Base-by-base conservation (phyloP, 2,329 filamentous ascomycete species). In the Ascochyta fabae region DNA sequence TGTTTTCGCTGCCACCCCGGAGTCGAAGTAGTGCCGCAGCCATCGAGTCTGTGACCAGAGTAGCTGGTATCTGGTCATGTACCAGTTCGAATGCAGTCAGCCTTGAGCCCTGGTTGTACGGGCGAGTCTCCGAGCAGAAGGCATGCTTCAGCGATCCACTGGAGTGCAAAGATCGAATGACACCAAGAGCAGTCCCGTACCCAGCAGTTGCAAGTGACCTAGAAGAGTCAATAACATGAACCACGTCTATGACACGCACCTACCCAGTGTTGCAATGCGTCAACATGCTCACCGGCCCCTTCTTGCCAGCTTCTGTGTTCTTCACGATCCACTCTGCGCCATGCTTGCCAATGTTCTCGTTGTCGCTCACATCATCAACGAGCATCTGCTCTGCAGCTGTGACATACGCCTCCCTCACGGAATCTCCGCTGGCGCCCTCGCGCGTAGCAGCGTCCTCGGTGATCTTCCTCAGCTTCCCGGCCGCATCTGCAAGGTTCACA, bases 251-350 rank as follows among this genome's bases (percentile, higher is more conserved):
- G 16, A 27, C 24, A 27, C 42, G 36, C 22, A 52, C 66, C 59
- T 81, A 89, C 87, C 95, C 95, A 22, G 95, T 99, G 76, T 99
- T 99, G 82, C 95, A 99, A 77, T 99, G 96, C 10, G 95, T 99
- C 64, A 99, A 79, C 39, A 99, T 88, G n/a, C 91, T 91, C 43
- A 96, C 79, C 62, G 82, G 80, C 66, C 77, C 81, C 68, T 72
- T 81, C 68, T 61, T 83, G 74, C 60, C 81, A 72, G 72, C 82
- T 76, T 64, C 77, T 42, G 77, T 69, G 65, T 91, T 86, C 36
- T 82, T 78, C 53, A 86, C 77, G 31, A 99, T 88, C 91, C 95
- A 99, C 61, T 87, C 83, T 0, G 92, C 91, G 35, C 95, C 95
- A 73, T 90, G 81, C 56, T 86, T 83, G 45, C 95, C 95, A 72